A percentile compares a stretch with the other conserved stretches of the same genome.
phyloP scores from a whole-genome alignment of 805 yeast genomes.

The Lachancea waltii region DNA sequence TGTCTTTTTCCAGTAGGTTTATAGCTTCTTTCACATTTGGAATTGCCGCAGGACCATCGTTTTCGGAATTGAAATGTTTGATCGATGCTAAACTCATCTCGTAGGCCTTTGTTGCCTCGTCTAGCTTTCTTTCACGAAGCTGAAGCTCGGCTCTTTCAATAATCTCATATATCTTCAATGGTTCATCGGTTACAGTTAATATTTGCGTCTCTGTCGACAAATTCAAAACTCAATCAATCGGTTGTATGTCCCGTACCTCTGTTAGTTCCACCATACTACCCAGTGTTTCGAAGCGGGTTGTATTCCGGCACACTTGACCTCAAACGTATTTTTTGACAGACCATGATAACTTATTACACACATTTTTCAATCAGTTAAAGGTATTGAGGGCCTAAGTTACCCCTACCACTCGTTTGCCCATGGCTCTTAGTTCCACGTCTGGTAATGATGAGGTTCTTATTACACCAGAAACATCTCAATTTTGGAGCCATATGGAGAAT shows the following conservation, averaged over 20 bases:
- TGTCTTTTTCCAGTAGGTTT: constrained; percentile 27
- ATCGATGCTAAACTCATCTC: constrained; percentile 9
- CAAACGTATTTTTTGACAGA: background rate
- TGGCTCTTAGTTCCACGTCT: background rate
- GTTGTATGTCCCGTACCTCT: constrained; percentile 2
- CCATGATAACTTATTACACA: background rate
- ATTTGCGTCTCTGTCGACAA: too few relatives aligned
- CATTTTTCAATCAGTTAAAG: background rate
- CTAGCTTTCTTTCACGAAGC: constrained; percentile 37
- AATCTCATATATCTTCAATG: constrained; percentile 39
- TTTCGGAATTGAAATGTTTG: constrained; percentile 8
- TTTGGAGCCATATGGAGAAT: constrained; percentile 27
- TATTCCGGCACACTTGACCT: background rate
- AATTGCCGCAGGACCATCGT: constrained; percentile 13
- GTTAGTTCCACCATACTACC: constrained; percentile 4
- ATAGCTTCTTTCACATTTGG: constrained; percentile 33
- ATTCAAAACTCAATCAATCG: background rate
- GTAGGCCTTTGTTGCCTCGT: constrained; percentile 37
- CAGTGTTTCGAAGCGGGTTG: background rate
- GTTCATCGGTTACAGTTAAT: constrained; percentile 7
- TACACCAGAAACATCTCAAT: constrained; percentile 14
- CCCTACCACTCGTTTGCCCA: background rate
- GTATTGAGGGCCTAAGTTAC: too few relatives aligned
- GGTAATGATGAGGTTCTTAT: background rate
- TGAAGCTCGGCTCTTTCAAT: constrained; percentile 50